Conservation (phyloP, 1,284 basidiomycete species). For the Ganoderma meredithae region DNA sequence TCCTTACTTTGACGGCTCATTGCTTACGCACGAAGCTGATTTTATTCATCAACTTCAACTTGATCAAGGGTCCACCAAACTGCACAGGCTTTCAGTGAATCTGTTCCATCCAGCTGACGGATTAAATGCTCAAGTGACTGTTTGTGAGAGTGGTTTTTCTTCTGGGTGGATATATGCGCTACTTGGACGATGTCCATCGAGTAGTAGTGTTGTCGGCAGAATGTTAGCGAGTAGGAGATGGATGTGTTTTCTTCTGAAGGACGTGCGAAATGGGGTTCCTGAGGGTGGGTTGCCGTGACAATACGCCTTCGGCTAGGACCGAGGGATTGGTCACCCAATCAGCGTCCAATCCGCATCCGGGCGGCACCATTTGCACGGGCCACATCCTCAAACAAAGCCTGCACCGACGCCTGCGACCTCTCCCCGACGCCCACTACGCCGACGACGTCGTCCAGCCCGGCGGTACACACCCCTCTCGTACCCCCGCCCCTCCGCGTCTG, state of each 20-base stretch:
- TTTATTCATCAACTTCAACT: background rate
- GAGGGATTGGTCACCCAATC: slow-evolving; percentile 28
- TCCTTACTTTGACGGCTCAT: background rate
- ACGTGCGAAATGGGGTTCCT: background rate
- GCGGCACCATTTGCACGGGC: slow-evolving; percentile 26
- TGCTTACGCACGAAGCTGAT: background rate
- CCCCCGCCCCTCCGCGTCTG: slow-evolving; percentile 1
- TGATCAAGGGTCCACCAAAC: background rate
- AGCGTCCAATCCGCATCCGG: slow-evolving; percentile 14
- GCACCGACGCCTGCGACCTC: slow-evolving; percentile 12
- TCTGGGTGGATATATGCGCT: background rate
- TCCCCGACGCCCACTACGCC: slow-evolving; percentile 17
- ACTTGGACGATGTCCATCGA: background rate
- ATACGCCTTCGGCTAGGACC: slow-evolving; percentile 33
- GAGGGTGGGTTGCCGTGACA: slow-evolving; percentile 33
- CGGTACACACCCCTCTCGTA: slow-evolving; percentile 18
- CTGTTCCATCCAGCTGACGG: background rate
- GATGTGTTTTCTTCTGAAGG: slow-evolving; percentile 6
- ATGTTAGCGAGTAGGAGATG: background rate
- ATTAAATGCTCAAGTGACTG: background rate
- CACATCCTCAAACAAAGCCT: slow-evolving; percentile 27
- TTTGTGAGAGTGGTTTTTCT: background rate
- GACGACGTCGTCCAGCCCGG: slow-evolving; percentile 13
- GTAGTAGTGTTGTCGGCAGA: background rate
- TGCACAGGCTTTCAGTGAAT: background rate